Evolutionary conservation across 2,329 filamentous ascomycete genomes (phyloP).

Genomic region (Chaetomium globosum): DNA sequence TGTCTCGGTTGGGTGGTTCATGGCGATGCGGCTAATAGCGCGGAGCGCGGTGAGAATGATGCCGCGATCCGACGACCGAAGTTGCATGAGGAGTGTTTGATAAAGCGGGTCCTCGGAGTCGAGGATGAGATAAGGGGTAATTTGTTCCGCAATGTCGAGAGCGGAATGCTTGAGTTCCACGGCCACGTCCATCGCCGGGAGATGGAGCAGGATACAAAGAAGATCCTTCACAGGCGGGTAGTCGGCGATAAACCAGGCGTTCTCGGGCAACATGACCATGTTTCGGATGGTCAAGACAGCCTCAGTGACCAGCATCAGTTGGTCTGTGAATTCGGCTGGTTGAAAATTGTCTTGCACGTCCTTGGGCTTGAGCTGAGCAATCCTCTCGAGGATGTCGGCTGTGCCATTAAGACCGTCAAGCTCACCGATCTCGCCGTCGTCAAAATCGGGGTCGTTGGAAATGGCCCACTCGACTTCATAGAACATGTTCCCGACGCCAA

Average conservation of each 20-base stretch:
- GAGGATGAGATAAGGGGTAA: slow-evolving; percentile 78
- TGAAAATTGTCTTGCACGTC: slow-evolving; percentile 70
- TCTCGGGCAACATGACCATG: slow-evolving; percentile 92
- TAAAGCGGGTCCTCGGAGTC: slow-evolving; percentile 78
- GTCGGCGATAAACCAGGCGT: slow-evolving; percentile 77
- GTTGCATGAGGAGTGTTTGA: slow-evolving; percentile 66
- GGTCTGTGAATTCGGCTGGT: slow-evolving; percentile 69
- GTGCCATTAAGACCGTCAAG: slow-evolving; percentile 67
- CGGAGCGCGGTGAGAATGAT: slow-evolving; percentile 78
- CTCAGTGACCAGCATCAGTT: slow-evolving; percentile 77
- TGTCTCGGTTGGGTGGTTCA: slow-evolving; percentile 72
- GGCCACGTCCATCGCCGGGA: slow-evolving; percentile 71
- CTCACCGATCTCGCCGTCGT: slow-evolving; percentile 56
- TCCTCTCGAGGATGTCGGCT: slow-evolving; percentile 70
- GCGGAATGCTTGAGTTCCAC: slow-evolving; percentile 88
- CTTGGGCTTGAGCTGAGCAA: slow-evolving; percentile 63
- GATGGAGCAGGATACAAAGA: slow-evolving; percentile 76
- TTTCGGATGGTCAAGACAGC: slow-evolving; percentile 87
- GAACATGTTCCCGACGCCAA: slow-evolving; percentile 77
- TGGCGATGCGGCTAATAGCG: slow-evolving; percentile 82
- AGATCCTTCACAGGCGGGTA: slow-evolving; percentile 78
- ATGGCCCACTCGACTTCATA: slow-evolving; percentile 82
- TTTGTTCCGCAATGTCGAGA: slow-evolving; percentile 86
- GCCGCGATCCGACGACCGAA: slow-evolving; percentile 74
- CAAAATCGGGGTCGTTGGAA: slow-evolving; percentile 61